Evolutionary conservation across 108 stramenopile species (phyloP).

Genomic region (Aurantiochytrium sp.): DNA sequence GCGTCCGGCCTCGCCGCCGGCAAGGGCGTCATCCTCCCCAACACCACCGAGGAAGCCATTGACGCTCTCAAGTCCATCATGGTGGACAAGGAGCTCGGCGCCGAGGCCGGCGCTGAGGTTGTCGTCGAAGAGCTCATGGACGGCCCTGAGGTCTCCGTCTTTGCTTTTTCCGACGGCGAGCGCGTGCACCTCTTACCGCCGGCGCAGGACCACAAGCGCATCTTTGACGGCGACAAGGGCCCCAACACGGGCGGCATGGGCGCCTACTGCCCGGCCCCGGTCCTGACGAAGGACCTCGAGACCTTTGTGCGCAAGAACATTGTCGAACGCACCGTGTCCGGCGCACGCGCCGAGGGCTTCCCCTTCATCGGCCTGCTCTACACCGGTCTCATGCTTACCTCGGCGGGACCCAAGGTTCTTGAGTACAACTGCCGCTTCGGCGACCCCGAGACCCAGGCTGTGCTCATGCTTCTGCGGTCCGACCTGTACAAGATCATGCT

Average conservation of each 20-base stretch:
- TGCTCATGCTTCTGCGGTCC: constrained; percentile 88
- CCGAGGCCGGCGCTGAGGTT: constrained; percentile 84
- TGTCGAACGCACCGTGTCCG: constrained; percentile 82
- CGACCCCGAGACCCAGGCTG: constrained; percentile 97
- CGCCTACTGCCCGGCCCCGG: constrained; percentile 94
- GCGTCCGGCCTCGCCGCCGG: constrained; percentile 97
- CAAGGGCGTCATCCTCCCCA: constrained; percentile 93
- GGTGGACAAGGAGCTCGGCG: constrained; percentile 83
- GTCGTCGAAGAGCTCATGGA: constrained; percentile 94
- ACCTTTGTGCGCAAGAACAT: constrained; percentile 73
- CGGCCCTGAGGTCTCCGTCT: constrained; percentile 92
- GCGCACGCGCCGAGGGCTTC: constrained; percentile 87
- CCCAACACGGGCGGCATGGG: constrained; percentile 99
- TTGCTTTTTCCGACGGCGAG: constrained; percentile 94
- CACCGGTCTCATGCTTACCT: constrained; percentile 88
- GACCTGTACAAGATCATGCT: constrained; percentile 77
- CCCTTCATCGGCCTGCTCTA: constrained; percentile 94
- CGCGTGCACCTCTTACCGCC: constrained; percentile 80
- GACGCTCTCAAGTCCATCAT: constrained; percentile 86
- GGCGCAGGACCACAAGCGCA: constrained; percentile 97
- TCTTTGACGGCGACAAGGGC: constrained; percentile 88
- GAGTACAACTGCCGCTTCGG: constrained; percentile 98
- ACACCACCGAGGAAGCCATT: constrained; percentile 79
- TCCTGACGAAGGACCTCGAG: constrained; percentile 79
- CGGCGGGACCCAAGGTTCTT: constrained; percentile 67